Evolutionary conservation across 805 yeast species (phyloP).

Genomic region (Yarrowia keelungensis): DNA sequence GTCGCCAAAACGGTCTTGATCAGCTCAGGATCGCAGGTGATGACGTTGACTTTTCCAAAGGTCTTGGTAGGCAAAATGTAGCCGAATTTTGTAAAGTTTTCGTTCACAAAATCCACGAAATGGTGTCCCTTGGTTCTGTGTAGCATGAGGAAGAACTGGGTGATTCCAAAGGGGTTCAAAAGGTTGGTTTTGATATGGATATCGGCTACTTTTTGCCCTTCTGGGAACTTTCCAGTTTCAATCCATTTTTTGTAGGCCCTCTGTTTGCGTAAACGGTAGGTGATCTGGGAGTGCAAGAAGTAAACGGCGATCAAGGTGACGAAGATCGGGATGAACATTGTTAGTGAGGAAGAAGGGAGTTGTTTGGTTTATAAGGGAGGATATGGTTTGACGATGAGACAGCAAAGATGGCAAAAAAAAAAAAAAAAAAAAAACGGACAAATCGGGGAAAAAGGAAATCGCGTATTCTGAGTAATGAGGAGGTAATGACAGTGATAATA

Average conservation of each 20-base stretch:
- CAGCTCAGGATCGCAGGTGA: slow-evolving; percentile 47
- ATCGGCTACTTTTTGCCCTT: not conserved
- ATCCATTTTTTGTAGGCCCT: not conserved
- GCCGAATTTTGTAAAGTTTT: not conserved
- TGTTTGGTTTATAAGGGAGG: not conserved
- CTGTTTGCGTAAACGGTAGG: not conserved
- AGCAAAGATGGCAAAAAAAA: not conserved
- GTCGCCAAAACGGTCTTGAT: slow-evolving; percentile 47
- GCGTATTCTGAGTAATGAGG: no score
- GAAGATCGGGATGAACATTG: not conserved
- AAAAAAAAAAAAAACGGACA: no score
- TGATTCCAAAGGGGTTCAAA: slow-evolving; percentile 5
- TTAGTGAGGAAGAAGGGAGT: not conserved
- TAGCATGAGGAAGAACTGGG: not conserved
- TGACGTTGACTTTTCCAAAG: slow-evolving; percentile 11
- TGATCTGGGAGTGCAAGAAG: not conserved
- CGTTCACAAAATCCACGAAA: slow-evolving; percentile 9
- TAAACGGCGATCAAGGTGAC: not conserved
- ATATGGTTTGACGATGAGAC: not conserved
- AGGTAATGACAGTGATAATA: no score
- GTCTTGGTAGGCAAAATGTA: not conserved
- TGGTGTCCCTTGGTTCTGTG: not conserved
- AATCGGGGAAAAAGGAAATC: no score
- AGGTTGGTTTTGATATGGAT: not conserved
- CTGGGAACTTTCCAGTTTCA: not conserved